Conservation (phyloP, 164 flowering plant species). For the Magnolia officinalis region DNA sequence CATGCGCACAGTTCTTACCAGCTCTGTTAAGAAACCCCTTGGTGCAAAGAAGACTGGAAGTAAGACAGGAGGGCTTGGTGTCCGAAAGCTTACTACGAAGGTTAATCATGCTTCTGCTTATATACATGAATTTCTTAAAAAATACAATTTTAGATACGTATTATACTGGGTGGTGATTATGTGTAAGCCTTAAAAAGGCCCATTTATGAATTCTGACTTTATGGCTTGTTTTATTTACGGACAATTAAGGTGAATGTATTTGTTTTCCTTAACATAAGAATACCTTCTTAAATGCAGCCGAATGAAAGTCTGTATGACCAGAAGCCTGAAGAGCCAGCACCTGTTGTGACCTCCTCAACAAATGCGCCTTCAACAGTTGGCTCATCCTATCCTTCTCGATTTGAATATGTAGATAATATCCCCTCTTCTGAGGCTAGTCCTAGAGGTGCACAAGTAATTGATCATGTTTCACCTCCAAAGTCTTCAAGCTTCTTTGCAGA, state of each 20-base stretch:
- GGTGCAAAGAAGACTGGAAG: constrained; percentile 74
- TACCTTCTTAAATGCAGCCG: constrained; percentile 45
- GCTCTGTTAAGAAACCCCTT: constrained; percentile 68
- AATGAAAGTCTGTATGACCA: constrained; percentile 92
- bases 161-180: not conserved
- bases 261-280: not conserved
- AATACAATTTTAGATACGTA: too few relatives aligned
- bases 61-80: constrained; percentile 89
- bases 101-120: constrained; percentile 25
- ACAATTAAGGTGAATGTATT: too few relatives aligned
- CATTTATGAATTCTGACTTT: not conserved
- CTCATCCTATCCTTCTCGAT: constrained; percentile 62
- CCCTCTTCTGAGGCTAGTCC: constrained; percentile 51
- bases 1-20: constrained; percentile 35
- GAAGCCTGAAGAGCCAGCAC: constrained; percentile 86
- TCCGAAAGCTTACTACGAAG: constrained; percentile 81
- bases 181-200: not conserved
- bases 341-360: constrained; percentile 42
- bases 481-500: constrained; percentile 85
- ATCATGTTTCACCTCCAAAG: constrained; percentile 84
- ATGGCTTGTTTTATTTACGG: too few relatives aligned
- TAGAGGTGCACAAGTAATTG: constrained; percentile 50
- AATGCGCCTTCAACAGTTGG: constrained; percentile 34
- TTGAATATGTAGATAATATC: constrained; percentile 73
- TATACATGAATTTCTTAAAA: not conserved